Evolutionary conservation across 352 stramenopile species (phyloP).

Genomic region (Pilasporangium apinafurcum): DNA sequence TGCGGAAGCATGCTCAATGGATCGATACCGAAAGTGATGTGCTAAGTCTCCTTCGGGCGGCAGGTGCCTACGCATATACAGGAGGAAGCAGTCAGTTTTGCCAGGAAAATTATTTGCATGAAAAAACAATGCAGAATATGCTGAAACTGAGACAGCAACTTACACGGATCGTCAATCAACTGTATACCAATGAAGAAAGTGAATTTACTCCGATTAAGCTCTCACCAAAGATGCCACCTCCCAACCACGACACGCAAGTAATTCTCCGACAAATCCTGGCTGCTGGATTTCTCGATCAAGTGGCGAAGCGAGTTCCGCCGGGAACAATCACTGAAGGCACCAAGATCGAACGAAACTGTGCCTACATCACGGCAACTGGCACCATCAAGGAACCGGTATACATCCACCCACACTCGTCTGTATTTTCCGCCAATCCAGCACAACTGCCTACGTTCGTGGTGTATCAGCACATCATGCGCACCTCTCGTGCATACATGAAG

Average conservation of each 20-base stretch:
- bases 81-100: slow-evolving; percentile 62
- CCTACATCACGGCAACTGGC: slow-evolving; percentile 54
- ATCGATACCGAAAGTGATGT: slow-evolving; percentile 79
- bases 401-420: slow-evolving; percentile 78
- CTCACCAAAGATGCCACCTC: slow-evolving; percentile 61
- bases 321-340: slow-evolving; percentile 72
- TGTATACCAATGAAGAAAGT: slow-evolving; percentile 34
- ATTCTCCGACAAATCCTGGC: slow-evolving; percentile 72
- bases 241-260: slow-evolving; percentile 46
- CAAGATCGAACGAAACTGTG: slow-evolving; percentile 82
- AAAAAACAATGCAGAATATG: slow-evolving; percentile 88
- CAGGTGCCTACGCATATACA: slow-evolving; percentile 70
- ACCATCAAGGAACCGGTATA: slow-evolving; percentile 70
- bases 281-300: slow-evolving; percentile 77
- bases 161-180: slow-evolving; percentile 73
- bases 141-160: slow-evolving; percentile 80
- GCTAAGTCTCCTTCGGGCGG: slow-evolving; percentile 65
- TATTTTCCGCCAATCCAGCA: slow-evolving; percentile 64
- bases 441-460: slow-evolving; percentile 71
- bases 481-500: slow-evolving; percentile 91
- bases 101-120: slow-evolving; percentile 69
- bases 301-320: slow-evolving; percentile 61
- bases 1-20: slow-evolving; percentile 72
- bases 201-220: slow-evolving; percentile 33
- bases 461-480: slow-evolving; percentile 75